A percentile compares a stretch with the other conserved stretches of the same genome.
phyloP scores from a whole-genome alignment of 306 rosid genomes.

The Lithocarpus polystachyus region DNA sequence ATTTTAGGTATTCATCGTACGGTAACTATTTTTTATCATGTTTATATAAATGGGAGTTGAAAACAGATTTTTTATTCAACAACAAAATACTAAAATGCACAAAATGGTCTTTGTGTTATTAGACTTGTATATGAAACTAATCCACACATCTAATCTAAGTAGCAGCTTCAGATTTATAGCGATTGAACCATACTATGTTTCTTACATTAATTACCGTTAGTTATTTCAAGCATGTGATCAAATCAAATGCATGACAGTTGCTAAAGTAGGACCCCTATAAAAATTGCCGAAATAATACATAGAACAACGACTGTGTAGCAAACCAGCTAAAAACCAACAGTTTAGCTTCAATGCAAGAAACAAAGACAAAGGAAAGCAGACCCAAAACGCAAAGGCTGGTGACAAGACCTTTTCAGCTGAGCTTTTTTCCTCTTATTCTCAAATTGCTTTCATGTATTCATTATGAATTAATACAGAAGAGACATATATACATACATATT shows the following conservation, averaged over 20 bases:
- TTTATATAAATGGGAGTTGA: too few relatives aligned
- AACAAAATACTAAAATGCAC: too few relatives aligned
- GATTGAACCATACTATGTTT: neutral
- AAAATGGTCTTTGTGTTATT: too few relatives aligned
- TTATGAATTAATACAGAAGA: constrained; percentile 6
- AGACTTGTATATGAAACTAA: neutral
- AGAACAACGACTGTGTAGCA: constrained; percentile 15
- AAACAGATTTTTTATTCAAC: too few relatives aligned
- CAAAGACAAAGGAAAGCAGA: constrained; percentile 42
- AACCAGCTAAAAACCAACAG: constrained; percentile 34
- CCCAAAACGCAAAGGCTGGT: constrained; percentile 19
- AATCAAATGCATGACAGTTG: constrained; percentile 44
- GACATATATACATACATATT: neutral
- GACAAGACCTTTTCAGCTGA: constrained; percentile 32
- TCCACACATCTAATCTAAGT: neutral
- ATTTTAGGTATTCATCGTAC: too few relatives aligned
- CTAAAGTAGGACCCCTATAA: constrained; percentile 31
- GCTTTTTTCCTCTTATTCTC: constrained; percentile 38
- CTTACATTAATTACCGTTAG: constrained; percentile 11
- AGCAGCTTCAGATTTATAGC: neutral
- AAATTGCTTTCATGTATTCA: constrained; percentile 30
- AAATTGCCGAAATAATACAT: constrained; percentile 17
- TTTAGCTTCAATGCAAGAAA: constrained; percentile 39
- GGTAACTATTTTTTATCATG: too few relatives aligned
- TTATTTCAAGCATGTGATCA: neutral